Evolutionary conservation across 2,329 filamentous ascomycete genomes (phyloP).

Genomic region (Lecanoromycetidae sp.): DNA sequence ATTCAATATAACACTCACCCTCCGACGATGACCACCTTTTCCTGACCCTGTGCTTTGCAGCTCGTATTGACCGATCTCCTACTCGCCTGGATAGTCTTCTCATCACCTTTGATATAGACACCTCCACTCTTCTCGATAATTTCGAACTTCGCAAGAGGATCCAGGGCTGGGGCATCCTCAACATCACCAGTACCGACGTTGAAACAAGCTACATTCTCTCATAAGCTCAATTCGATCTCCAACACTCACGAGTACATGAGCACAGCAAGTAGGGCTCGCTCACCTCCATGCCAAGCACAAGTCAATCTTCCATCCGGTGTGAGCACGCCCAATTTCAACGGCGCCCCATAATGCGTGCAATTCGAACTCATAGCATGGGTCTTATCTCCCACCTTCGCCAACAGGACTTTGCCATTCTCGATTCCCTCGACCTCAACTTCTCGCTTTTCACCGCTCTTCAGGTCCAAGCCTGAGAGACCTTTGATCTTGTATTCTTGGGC

Average conservation of each 20-base stretch:
- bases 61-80: conserved; percentile 62
- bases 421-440: conserved; percentile 87
- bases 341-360: conserved; percentile 87
- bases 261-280: too few relatives aligned
- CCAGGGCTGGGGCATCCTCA: conserved; percentile 84
- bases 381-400: conserved; percentile 65
- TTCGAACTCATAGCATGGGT: conserved; percentile 70
- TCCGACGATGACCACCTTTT: conserved; percentile 74
- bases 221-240: not conserved
- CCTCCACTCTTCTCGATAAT: conserved; percentile 68
- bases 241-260: not conserved
- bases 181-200: conserved; percentile 80
- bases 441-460: conserved; percentile 70
- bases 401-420: conserved; percentile 70
- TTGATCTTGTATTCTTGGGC: conserved; percentile 48
- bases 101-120: conserved; percentile 73
- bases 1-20: conserved; percentile 34
- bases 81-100: conserved; percentile 63
- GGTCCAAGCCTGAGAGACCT: conserved; percentile 57
- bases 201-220: conserved; percentile 61
- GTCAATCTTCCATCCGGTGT: conserved; percentile 71
- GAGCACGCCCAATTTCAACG: conserved; percentile 73
- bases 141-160: conserved; percentile 73
- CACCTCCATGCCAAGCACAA: conserved; percentile 94
- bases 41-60: conserved; percentile 47